Evolutionary conservation across 75 land plant species (phyloP).

Genomic region (Selaginella tamariscina): DNA sequence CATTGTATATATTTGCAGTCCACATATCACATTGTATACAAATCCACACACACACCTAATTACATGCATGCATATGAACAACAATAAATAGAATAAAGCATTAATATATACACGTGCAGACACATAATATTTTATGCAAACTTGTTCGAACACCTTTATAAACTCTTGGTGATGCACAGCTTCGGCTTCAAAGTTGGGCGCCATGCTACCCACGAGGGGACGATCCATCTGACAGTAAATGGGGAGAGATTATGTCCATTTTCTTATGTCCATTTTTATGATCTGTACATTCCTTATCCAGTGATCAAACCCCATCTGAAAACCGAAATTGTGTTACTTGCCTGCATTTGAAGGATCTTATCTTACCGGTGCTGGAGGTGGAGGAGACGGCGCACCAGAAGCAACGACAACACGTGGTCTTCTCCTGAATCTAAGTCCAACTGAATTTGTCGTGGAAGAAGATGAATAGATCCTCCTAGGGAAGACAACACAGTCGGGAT

Average conservation of each 20-base stretch:
- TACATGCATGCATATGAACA: too few species aligned
- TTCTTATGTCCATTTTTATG: too few species aligned
- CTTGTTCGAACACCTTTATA: constrained; percentile 1
- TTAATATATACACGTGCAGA: too few species aligned
- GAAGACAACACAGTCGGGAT: background rate
- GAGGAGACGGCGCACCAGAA: background rate
- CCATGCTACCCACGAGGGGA: background rate
- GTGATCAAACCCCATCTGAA: too few species aligned
- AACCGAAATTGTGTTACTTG: too few species aligned
- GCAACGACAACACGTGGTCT: background rate
- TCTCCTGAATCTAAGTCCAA: background rate
- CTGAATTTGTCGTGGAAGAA: background rate
- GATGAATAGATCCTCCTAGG: background rate
- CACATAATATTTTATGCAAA: too few species aligned
- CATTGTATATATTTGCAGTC: too few species aligned
- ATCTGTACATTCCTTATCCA: too few species aligned
- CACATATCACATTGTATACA: too few species aligned
- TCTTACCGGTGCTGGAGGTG: background rate
- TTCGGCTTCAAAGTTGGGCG: constrained; percentile 9
- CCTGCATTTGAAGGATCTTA: background rate
- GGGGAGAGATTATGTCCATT: too few species aligned
- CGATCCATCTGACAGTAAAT: constrained; percentile 1
- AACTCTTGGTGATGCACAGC: constrained; percentile 9
- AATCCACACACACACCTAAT: too few species aligned
- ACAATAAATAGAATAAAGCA: too few species aligned